Evolutionary conservation across 2,329 filamentous ascomycete species (phyloP).

Genomic region (Aspergillus phoenicis): DNA sequence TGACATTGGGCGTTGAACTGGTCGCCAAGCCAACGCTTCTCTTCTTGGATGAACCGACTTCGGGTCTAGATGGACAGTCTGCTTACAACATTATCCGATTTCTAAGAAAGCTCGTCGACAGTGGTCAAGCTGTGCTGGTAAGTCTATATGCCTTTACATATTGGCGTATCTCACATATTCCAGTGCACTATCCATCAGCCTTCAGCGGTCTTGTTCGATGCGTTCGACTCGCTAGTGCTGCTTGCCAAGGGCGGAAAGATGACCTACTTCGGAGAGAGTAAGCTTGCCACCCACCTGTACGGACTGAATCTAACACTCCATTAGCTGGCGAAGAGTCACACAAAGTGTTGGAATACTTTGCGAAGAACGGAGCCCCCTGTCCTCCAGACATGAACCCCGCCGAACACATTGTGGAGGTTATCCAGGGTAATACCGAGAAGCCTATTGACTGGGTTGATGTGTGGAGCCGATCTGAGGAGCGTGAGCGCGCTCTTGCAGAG

Average conservation of each 20-base stretch:
- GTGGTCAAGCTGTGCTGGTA: slow-evolving; percentile 67
- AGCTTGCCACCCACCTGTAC: slow-evolving; percentile 6
- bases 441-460: slow-evolving; percentile 37
- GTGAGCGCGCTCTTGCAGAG: slow-evolving; percentile 26
- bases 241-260: slow-evolving; percentile 67
- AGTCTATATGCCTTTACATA: background rate
- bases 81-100: slow-evolving; percentile 61
- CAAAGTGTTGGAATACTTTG: slow-evolving; percentile 52
- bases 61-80: slow-evolving; percentile 67
- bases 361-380: slow-evolving; percentile 57
- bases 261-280: slow-evolving; percentile 65
- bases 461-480: slow-evolving; percentile 36
- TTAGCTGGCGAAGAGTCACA: slow-evolving; percentile 42
- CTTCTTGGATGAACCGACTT: slow-evolving; percentile 64
- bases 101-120: slow-evolving; percentile 65
- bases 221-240: slow-evolving; percentile 67
- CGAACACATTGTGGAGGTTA: slow-evolving; percentile 47
- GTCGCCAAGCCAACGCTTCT: slow-evolving; percentile 63
- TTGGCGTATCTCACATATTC: background rate
- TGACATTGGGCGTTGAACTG: slow-evolving; percentile 62
- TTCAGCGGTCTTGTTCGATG: slow-evolving; percentile 65
- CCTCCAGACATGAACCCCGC: slow-evolving; percentile 57
- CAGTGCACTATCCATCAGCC: slow-evolving; percentile 69
- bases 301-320: background rate
- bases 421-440: slow-evolving; percentile 31